Percentiles rank a stretch among this genome's conserved stretches.
Conservation (phyloP, 164 flowering plant genomes). For the Vitis labrusca region DNA sequence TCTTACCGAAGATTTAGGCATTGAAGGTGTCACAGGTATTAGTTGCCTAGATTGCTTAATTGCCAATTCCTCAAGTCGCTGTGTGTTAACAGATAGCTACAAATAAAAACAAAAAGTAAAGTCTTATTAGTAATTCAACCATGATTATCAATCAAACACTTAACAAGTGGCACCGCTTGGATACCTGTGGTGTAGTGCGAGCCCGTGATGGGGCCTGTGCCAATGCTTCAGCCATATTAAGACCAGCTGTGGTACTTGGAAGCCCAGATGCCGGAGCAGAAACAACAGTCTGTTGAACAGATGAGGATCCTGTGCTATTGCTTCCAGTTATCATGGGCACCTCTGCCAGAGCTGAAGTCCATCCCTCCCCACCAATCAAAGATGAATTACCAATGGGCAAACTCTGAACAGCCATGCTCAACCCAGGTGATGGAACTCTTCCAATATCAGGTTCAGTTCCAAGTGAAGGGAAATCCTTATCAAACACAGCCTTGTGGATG, state of each 20-base stretch:
- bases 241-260: slow-evolving; percentile 43
- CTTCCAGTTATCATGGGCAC: slow-evolving; percentile 57
- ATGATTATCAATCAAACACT: background rate
- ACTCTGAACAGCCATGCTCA: slow-evolving; percentile 52
- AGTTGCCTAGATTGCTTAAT: slow-evolving; percentile 80
- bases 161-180: background rate
- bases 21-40: slow-evolving; percentile 75
- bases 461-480: slow-evolving; percentile 68
- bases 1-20: slow-evolving; percentile 70
- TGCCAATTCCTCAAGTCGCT: slow-evolving; percentile 82
- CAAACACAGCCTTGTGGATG: slow-evolving; percentile 50
- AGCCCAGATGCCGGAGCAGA: slow-evolving; percentile 26
- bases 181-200: slow-evolving; percentile 71
- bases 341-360: slow-evolving; percentile 89
- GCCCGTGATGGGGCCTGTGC: slow-evolving; percentile 69
- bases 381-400: slow-evolving; percentile 59
- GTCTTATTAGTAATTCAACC: background rate
- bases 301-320: slow-evolving; percentile 28
- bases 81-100: slow-evolving; percentile 66
- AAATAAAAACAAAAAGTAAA: background rate
- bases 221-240: slow-evolving; percentile 93
- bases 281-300: slow-evolving; percentile 41
- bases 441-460: slow-evolving; percentile 66
- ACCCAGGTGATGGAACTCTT: slow-evolving; percentile 71
- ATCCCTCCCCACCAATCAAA: slow-evolving; percentile 68